These are phyloP conservation scores for Sarcocystis neurona DNA, from an alignment of 169 alveolate species.

Conservation along the genomic window DNA sequence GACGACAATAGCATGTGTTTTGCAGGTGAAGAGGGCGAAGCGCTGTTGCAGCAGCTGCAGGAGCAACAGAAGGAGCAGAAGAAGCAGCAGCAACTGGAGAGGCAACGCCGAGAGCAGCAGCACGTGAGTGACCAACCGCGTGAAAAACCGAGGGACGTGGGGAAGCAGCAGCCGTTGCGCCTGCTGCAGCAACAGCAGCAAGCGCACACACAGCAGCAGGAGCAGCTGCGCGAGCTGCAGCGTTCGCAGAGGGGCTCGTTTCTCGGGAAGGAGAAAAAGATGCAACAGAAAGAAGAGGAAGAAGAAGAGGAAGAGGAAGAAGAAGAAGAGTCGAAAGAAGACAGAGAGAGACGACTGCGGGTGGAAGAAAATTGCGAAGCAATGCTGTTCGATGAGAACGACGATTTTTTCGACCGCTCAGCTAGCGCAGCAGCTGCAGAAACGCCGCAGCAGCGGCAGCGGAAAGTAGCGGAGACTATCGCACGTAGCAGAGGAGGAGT, in stretches of 20 bases:
- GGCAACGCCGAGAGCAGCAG: neutral
- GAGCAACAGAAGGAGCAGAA: neutral
- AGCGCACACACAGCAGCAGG: too few relatives aligned
- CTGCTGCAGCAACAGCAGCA: too few relatives aligned
- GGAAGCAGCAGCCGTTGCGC: too few relatives aligned
- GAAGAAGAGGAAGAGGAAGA: neutral
- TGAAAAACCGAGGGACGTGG: too few relatives aligned
- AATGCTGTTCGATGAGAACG: conserved; percentile 32
- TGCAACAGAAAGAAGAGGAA: conserved; percentile 4
- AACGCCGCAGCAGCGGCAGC: neutral
- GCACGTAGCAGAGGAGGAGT: neutral
- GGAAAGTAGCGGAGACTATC: neutral
- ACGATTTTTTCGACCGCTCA: conserved; percentile 32
- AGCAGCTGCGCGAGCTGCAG: too few relatives aligned
- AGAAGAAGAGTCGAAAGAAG: conserved; percentile 15
- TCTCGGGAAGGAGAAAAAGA: too few relatives aligned
- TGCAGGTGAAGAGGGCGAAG: conserved; percentile 18
- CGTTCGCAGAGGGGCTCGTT: too few relatives aligned
- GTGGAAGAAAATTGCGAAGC: conserved; percentile 18
- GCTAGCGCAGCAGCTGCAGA: neutral
- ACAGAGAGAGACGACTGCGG: neutral
- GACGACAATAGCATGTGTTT: neutral
- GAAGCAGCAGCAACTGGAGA: neutral
- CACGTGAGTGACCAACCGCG: too few relatives aligned
- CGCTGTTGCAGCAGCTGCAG: neutral